These are phyloP conservation scores for Orbilia javanica DNA, from an alignment of 2,329 filamentous ascomycete genomes.

Conservation along the genomic window DNA sequence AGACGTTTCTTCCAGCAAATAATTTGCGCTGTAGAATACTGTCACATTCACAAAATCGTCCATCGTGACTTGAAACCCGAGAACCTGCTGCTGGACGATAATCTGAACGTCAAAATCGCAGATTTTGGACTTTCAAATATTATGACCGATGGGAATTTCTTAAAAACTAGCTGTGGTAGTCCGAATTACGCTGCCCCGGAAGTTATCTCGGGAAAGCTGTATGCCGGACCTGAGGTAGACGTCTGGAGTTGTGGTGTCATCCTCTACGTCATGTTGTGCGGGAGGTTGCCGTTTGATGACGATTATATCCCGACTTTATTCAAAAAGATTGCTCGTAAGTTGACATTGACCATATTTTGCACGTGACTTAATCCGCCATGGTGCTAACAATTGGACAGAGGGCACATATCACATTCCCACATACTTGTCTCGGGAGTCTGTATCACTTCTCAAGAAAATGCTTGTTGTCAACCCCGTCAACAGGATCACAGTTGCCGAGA, in stretches of 20 bases:
- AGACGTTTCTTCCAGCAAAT: constrained; percentile 99
- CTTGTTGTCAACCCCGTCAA: constrained; percentile 94
- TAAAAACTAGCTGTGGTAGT: constrained; percentile 98
- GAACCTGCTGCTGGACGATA: constrained; percentile 92
- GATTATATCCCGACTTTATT: constrained; percentile 98
- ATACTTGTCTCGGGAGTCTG: constrained; percentile 88
- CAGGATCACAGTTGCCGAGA: constrained; percentile 92
- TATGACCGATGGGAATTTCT: constrained; percentile 99
- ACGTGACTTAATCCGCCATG: neutral
- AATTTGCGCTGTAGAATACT: constrained; percentile 98
- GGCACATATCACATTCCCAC: constrained; percentile 92
- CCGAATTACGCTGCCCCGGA: constrained; percentile 98
- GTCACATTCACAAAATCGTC: constrained; percentile 98
- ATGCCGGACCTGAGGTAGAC: constrained; percentile 96
- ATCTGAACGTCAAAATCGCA: constrained; percentile 98
- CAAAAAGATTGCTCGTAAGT: constrained; percentile 87
- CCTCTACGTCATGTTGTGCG: constrained; percentile 83
- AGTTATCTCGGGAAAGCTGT: constrained; percentile 96
- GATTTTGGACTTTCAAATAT: constrained; percentile 99
- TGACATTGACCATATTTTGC: too few relatives aligned
- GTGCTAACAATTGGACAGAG: constrained; percentile 59
- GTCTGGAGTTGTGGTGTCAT: constrained; percentile 98
- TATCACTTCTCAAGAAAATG: constrained; percentile 88
- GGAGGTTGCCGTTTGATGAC: constrained; percentile 93
- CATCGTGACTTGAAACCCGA: constrained; percentile 98